Base-by-base conservation (phyloP, 2,329 filamentous ascomycete species). In the Ampelomyces quisqualis region DNA sequence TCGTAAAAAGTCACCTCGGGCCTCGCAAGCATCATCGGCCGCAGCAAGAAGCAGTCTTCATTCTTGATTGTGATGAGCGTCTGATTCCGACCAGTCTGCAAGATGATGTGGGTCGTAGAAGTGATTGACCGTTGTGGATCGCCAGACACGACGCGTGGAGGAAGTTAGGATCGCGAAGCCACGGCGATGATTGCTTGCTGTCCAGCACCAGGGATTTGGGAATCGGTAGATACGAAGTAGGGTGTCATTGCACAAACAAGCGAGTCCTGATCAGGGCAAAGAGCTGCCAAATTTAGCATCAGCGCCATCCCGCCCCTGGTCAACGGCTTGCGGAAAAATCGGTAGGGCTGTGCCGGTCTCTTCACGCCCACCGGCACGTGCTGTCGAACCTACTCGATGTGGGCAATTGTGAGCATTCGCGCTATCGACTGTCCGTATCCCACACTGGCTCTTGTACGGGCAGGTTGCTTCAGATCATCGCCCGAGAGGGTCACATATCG, bases 351-450 rank as follows among this genome's bases (percentile, higher is more conserved):
- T 48, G 51, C 43, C 45, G 40, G 19, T 30, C 36, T 34, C 30
- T 33, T 34, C 19, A 30, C 36, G 42, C 40, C 47, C 47, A 45
- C 45, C 54, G 40, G 47, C 22, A 8, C 22, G 32, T 40, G 34
- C 21, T 37, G 43, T 38, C 47, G 49, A 45, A 55, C 47, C 43
- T 35, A 44, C 38, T 51, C 45, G 34, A 30, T 46, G 41, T 42
- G 43, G 48, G 43, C 48, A 46, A 40, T 45, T 39, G 44, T 38
- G 36, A 28, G 28, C 14, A 26, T 20, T 20, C 26, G 46, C 60
- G 43, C 61, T 65, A 67, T 65, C 53, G 60, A 63, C 46, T 41
- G 47, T 50, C 56, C 62, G 62, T 64, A 61, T 62, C 51, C 58
- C 38, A 57, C 38, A 40, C 50, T 49, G 51, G 55, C 45, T 48